These are phyloP conservation scores for Lepraria neglecta DNA, from an alignment of 495 filamentous ascomycete species.

Conservation along the genomic window DNA sequence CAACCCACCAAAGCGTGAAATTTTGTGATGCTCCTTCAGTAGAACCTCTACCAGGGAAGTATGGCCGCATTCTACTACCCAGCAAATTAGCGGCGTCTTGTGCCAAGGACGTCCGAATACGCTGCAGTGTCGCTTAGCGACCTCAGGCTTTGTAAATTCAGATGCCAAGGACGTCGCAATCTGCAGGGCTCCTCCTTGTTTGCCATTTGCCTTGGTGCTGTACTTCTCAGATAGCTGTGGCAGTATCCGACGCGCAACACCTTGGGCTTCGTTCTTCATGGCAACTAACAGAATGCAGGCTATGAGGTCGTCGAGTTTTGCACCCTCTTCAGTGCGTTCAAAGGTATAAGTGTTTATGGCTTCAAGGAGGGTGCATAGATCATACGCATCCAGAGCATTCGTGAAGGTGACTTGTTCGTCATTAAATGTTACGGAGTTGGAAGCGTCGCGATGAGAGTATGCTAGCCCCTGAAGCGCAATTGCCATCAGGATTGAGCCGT, in stretches of 20 bases:
- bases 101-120: not conserved
- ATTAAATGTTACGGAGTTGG: not conserved
- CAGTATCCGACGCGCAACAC: not conserved
- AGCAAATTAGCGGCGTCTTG: not conserved
- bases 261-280: not conserved
- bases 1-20: not conserved
- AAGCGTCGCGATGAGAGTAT: not conserved
- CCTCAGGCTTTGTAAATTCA: too few species aligned
- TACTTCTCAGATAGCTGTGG: too few species aligned
- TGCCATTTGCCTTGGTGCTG: not conserved
- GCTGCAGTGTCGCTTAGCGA: not conserved
- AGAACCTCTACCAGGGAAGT: not conserved
- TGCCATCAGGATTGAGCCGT: not conserved
- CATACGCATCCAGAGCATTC: not conserved
- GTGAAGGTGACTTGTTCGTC: constrained; percentile 5
- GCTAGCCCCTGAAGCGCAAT: not conserved
- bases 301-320: constrained; percentile 4
- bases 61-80: not conserved
- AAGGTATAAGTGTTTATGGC: constrained; percentile 8
- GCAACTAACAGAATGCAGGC: constrained; percentile 5
- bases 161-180: not conserved
- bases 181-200: not conserved
- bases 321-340: not conserved
- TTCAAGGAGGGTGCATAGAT: constrained; percentile 1
- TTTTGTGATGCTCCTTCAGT: not conserved